Conservation (phyloP, 805 yeast genomes). For the Diddensiella santjacobensis region DNA sequence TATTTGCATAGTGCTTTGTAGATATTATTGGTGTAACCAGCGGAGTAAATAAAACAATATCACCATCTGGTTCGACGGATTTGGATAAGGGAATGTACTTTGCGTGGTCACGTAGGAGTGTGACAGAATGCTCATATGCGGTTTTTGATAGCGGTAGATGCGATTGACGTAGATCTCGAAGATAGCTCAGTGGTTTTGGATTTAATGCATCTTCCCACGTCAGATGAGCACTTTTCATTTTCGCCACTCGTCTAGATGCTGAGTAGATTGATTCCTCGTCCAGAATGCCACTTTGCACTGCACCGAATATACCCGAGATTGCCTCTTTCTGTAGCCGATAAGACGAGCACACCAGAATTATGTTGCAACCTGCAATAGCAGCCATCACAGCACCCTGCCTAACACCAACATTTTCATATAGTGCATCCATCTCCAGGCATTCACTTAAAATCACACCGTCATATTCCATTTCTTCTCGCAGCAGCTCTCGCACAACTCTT, state of each 20-base stretch:
- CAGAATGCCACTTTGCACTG: slow-evolving; percentile 35
- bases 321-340: slow-evolving; percentile 54
- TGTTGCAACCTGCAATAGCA: slow-evolving; percentile 60
- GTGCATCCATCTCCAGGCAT: slow-evolving; percentile 60
- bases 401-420: slow-evolving; percentile 58
- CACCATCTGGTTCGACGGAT: slow-evolving; percentile 34
- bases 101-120: slow-evolving; percentile 52
- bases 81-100: slow-evolving; percentile 42
- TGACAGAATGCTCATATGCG: slow-evolving; percentile 50
- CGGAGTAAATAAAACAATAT: slow-evolving; percentile 35
- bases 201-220: slow-evolving; percentile 44
- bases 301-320: slow-evolving; percentile 40
- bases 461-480: slow-evolving; percentile 49
- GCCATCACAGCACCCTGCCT: slow-evolving; percentile 65
- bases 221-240: slow-evolving; percentile 41
- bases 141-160: slow-evolving; percentile 43
- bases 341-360: slow-evolving; percentile 60
- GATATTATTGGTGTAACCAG: slow-evolving; percentile 38
- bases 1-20: slow-evolving; percentile 35
- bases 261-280: slow-evolving; percentile 37
- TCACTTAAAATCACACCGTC: slow-evolving; percentile 57
- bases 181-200: slow-evolving; percentile 29
- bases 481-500: slow-evolving; percentile 45
- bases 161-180: slow-evolving; percentile 36
- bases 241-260: slow-evolving; percentile 43